A percentile compares a stretch with the other conserved stretches of the same genome.
These are phyloP conservation scores for Trichoderma gamsii DNA, from an alignment of 495 filamentous ascomycete genomes.

Conservation along the genomic window DNA sequence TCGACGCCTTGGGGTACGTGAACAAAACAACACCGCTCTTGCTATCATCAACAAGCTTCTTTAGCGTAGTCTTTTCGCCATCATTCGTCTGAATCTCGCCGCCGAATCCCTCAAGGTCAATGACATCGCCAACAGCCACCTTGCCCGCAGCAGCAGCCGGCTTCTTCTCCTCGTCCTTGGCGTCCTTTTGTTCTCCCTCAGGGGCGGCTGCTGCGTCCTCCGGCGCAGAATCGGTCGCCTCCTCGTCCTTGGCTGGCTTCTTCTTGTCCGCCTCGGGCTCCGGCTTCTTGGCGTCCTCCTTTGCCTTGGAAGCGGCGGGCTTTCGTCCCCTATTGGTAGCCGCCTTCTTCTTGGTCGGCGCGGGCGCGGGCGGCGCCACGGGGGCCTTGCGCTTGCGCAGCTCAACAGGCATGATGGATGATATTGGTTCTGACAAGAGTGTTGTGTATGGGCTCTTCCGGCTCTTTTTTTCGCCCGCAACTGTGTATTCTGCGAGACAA, in stretches of 20 bases:
- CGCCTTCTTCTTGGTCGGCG: slow-evolving; percentile 44
- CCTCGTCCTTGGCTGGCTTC: slow-evolving; percentile 32
- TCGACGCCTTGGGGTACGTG: slow-evolving; percentile 92
- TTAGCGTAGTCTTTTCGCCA: slow-evolving; percentile 67
- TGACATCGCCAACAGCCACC: slow-evolving; percentile 41
- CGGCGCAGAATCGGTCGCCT: slow-evolving; percentile 25
- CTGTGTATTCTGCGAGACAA: neutral
- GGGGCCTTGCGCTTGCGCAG: slow-evolving; percentile 71
- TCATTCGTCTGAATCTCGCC: slow-evolving; percentile 82
- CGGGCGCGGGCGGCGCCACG: slow-evolving; percentile 46
- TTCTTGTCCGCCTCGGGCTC: slow-evolving; percentile 20
- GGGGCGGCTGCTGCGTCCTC: slow-evolving; percentile 15
- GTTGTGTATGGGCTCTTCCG: neutral
- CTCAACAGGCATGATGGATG: slow-evolving; percentile 48
- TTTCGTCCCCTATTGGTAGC: slow-evolving; percentile 19
- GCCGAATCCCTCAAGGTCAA: slow-evolving; percentile 66
- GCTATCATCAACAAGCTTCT: slow-evolving; percentile 72
- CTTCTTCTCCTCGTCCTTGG: slow-evolving; percentile 25
- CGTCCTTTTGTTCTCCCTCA: slow-evolving; percentile 21
- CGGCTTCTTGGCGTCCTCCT: slow-evolving; percentile 32
- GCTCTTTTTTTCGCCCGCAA: neutral
- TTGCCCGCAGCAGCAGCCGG: slow-evolving; percentile 23
- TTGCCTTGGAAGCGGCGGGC: slow-evolving; percentile 37
- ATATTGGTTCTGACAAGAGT: neutral
- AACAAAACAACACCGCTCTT: slow-evolving; percentile 85